Evolutionary conservation across 768 basidiomycete genomes (phyloP), one percentile per base, ranked within the genome.

Genomic region (Naganishia randhawae): DNA sequence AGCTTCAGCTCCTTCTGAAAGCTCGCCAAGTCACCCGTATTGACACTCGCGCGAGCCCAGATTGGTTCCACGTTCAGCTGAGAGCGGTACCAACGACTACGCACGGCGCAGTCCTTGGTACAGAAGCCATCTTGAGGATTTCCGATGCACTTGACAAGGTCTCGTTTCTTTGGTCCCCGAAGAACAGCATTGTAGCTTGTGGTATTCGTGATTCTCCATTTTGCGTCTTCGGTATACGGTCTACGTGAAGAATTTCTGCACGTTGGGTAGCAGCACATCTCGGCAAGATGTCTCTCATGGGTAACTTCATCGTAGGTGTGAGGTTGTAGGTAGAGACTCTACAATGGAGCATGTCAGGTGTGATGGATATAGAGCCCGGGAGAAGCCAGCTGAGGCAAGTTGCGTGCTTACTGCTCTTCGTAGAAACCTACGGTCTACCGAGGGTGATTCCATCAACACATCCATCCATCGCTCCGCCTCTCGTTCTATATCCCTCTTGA

Each of bases 121-220:
- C 78, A 79, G 45, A 69, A 79, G n/a, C 78, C 78, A 10, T 77
- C 76, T 39, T 75, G 74, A 10, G 63, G 55, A 39, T 79, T 79
- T 1, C 78, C 78, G 32, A 70, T 55, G 10, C 63, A 67, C 31
- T 69, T 62, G 41, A 66, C 65, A 50, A 79, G 67, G 66, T 41
- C 73, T 61, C 22, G 69, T 67, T 19, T 54, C 41, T 61, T 61
- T 22, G 57, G 57, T 29, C 57, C 57, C 6, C 57, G 57, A 5
- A 61, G 37, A 22, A 39, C 16, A 9, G 57, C 57, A 25, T 61
- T 61, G 37, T 41, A 41, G 11, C n/a, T 27, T 8, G 57, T 61
- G 35, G n/a, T 39, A 9, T 61, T 35, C 3, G 57, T 61, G 57
- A 61, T 61, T 19, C 27, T 61, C 57, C 57, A 61, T 37, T 61